These are phyloP conservation scores for Pythium monospermum DNA, from an alignment of 352 stramenopile genomes.

Conservation along the genomic window DNA sequence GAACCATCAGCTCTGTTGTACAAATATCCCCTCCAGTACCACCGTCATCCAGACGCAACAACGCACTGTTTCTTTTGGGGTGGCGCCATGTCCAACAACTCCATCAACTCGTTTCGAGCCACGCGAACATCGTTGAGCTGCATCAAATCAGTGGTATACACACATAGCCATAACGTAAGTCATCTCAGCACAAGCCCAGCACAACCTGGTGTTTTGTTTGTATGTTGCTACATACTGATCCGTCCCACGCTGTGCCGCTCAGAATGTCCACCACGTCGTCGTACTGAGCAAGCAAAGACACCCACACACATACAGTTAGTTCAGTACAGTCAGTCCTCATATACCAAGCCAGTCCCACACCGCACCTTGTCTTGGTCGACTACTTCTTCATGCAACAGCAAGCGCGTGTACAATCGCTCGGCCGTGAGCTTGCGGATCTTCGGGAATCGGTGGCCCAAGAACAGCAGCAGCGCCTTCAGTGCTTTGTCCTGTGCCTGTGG, in stretches of 20 bases:
- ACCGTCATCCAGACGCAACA: not conserved
- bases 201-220: too few relatives aligned
- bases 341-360: too few relatives aligned
- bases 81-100: conserved; percentile 57
- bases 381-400: conserved; percentile 73
- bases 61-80: conserved; percentile 58
- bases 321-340: too few relatives aligned
- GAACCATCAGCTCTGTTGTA: not conserved
- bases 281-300: conserved; percentile 37
- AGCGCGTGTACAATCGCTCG: conserved; percentile 76
- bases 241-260: conserved; percentile 78
- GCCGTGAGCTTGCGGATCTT: conserved; percentile 81
- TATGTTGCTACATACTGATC: conserved; percentile 32
- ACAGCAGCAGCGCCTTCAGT: conserved; percentile 67
- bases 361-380: conserved; percentile 57
- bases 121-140: conserved; percentile 49
- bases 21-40: not conserved
- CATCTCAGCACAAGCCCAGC: too few relatives aligned
- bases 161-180: not conserved
- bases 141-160: conserved; percentile 1
- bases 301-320: too few relatives aligned
- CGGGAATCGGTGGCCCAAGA: conserved; percentile 81
- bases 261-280: conserved; percentile 72
- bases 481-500: conserved; percentile 42
- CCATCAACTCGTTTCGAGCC: conserved; percentile 55